A percentile compares a stretch with the other conserved stretches of the same genome.
These are phyloP conservation scores for Rhizophagus clarus DNA, from an alignment of 192 early-diverging fungal genomes.

Conservation along the genomic window DNA sequence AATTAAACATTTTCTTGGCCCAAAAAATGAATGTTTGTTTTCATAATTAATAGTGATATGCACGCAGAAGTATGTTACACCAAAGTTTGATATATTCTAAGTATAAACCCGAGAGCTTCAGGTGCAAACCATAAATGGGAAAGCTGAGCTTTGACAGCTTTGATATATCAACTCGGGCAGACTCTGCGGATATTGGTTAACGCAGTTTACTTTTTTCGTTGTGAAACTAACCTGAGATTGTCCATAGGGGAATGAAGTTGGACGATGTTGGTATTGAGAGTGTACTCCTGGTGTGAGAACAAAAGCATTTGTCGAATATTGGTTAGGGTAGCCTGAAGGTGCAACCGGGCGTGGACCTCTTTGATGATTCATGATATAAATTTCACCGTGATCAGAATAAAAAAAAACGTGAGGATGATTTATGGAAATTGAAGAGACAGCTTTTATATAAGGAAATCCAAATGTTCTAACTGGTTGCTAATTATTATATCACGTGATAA, in stretches of 20 bases:
- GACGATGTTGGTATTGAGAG: background rate
- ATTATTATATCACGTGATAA: too few relatives aligned
- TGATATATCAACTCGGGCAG: background rate
- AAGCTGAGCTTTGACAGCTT: background rate
- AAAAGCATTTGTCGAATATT: background rate
- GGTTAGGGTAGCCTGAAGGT: background rate
- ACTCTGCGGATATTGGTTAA: background rate
- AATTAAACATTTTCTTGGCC: background rate
- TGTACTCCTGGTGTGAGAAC: background rate
- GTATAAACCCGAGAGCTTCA: background rate
- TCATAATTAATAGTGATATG: background rate
- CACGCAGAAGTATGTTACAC: slow-evolving; percentile 16
- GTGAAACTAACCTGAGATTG: slow-evolving; percentile 1
- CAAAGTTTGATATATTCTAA: background rate
- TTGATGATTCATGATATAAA: background rate
- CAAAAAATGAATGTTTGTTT: background rate
- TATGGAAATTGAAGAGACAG: too few relatives aligned
- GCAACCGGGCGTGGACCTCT: background rate
- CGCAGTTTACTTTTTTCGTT: background rate
- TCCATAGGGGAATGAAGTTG: background rate
- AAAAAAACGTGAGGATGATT: background rate
- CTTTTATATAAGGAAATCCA: too few relatives aligned
- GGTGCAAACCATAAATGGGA: slow-evolving; percentile 13
- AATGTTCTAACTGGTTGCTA: too few relatives aligned
- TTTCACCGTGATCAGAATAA: background rate